phyloP scores from a whole-genome alignment of 2,329 filamentous ascomycete species.

The Beauveria australis region DNA sequence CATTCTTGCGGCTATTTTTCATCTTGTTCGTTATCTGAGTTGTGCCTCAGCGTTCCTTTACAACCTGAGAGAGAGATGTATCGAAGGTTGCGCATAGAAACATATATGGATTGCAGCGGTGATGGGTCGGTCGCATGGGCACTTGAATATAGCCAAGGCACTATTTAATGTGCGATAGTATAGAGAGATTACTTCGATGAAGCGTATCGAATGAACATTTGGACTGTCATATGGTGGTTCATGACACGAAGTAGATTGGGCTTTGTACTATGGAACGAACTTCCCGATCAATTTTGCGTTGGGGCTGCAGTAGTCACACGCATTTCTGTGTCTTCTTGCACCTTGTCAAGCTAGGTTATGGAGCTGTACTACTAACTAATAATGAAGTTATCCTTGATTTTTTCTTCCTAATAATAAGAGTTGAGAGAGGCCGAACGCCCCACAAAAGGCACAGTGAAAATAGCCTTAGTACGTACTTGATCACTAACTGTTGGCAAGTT shows the following conservation, averaged over 20 bases:
- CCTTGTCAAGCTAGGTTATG: no score
- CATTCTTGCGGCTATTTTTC: not conserved
- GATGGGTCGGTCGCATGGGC: constrained; percentile 3
- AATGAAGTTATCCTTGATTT: no score
- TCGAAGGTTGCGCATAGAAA: not conserved
- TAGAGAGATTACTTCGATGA: not conserved
- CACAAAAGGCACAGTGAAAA: no score
- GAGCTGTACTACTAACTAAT: no score
- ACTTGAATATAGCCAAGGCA: constrained; percentile 5
- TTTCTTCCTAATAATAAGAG: not conserved
- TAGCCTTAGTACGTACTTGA: not conserved
- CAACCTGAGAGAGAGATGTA: not conserved
- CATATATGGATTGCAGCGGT: constrained; percentile 4
- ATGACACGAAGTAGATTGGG: not conserved
- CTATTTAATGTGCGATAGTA: not conserved
- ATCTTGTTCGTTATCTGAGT: not conserved
- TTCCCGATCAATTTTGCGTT: no score
- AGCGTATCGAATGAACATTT: not conserved
- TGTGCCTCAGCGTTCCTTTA: constrained; percentile 5
- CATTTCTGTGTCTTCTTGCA: no score
- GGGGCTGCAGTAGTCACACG: no score
- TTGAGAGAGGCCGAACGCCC: no score
- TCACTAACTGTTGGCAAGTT: not conserved
- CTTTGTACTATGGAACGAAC: no score
- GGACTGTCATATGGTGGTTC: not conserved